These are phyloP conservation scores for Phytopythium boreale DNA, from an alignment of 352 stramenopile genomes.

Conservation along the genomic window DNA sequence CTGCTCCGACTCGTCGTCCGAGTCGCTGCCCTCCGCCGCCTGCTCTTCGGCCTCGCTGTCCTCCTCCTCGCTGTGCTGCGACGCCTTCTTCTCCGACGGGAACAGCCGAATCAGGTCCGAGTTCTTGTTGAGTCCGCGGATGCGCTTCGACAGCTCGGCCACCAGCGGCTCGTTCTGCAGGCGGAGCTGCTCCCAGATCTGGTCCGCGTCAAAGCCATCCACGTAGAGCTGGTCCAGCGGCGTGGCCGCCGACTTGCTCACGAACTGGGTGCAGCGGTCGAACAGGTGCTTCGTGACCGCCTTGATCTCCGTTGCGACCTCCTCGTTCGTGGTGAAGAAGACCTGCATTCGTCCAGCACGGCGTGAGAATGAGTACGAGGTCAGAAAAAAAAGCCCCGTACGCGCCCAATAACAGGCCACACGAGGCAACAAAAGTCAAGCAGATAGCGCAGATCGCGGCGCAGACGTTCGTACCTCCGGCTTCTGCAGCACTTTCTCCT, in stretches of 20 bases:
- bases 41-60: conserved; percentile 17
- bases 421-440: not conserved
- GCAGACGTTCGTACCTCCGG: conserved; percentile 44
- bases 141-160: conserved; percentile 66
- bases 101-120: conserved; percentile 55
- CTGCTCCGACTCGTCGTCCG: conserved; percentile 15
- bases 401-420: not conserved
- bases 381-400: not conserved
- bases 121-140: conserved; percentile 65
- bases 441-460: not conserved
- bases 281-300: conserved; percentile 80
- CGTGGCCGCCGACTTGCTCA: conserved; percentile 37
- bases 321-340: conserved; percentile 76
- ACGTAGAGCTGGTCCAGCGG: conserved; percentile 77
- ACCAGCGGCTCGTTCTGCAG: conserved; percentile 75
- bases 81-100: conserved; percentile 38
- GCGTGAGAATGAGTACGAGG: not conserved
- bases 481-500: conserved; percentile 62
- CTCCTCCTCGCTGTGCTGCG: conserved; percentile 26
- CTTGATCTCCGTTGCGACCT: conserved; percentile 62
- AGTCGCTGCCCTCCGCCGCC: conserved; percentile 12
- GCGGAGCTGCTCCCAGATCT: conserved; percentile 86
- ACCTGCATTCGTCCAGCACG: conserved; percentile 23
- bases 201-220: conserved; percentile 79
- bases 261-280: conserved; percentile 65